Percentiles rank a stretch among this genome's conserved stretches.
phyloP scores from a whole-genome alignment of 2,329 filamentous ascomycete genomes.

The Cephalotrichum gorgonifer region DNA sequence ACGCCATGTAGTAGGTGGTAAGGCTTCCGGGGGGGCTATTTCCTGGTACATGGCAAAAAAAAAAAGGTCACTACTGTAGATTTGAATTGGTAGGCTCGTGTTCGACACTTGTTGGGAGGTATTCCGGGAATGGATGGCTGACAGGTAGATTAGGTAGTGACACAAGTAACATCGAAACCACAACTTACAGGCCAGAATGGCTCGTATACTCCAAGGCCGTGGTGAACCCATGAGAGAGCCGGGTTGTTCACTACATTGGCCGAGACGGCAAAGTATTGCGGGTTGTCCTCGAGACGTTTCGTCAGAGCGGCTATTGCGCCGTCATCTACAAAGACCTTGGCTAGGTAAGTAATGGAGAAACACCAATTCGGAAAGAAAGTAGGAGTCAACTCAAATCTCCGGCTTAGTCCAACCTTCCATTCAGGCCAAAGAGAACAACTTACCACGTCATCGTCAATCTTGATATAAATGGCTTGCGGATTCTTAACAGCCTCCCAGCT shows the following conservation, averaged over 20 bases:
- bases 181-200: slow-evolving; percentile 25
- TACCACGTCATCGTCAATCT: slow-evolving; percentile 27
- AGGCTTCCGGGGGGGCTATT: slow-evolving; percentile 14
- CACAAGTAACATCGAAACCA: too few relatives aligned
- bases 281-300: slow-evolving; percentile 38
- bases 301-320: slow-evolving; percentile 39
- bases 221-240: slow-evolving; percentile 41
- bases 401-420: background rate
- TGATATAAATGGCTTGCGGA: slow-evolving; percentile 26
- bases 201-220: slow-evolving; percentile 38
- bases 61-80: background rate
- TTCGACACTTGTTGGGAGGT: too few relatives aligned
- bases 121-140: too few relatives aligned
- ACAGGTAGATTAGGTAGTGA: too few relatives aligned
- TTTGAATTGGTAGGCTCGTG: background rate
- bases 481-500: slow-evolving; percentile 3
- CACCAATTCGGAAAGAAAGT: background rate
- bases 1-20: slow-evolving; percentile 23
- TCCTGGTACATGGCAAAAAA: slow-evolving; percentile 30
- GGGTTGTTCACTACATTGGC: slow-evolving; percentile 49
- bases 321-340: slow-evolving; percentile 25
- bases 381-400: background rate
- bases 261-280: slow-evolving; percentile 38
- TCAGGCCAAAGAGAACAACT: slow-evolving; percentile 10
- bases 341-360: background rate